Percentiles rank a stretch among this genome's conserved stretches.
Conservation (phyloP, 129 eudicot genomes). For the Pseudognaphalium luteoalbum region DNA sequence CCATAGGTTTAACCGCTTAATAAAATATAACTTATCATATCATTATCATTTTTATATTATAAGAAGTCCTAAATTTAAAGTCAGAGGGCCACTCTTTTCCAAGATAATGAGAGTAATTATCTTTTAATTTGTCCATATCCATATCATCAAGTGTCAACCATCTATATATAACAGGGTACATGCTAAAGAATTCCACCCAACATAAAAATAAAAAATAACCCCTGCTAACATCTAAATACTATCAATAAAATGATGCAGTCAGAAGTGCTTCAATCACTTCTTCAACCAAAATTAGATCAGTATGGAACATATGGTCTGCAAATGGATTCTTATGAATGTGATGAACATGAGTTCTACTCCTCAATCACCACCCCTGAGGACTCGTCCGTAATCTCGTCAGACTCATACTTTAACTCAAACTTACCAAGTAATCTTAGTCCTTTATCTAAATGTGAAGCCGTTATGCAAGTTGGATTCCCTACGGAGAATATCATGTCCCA, state of each 20-base stretch:
- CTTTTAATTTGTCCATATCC: neutral
- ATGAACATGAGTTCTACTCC: neutral
- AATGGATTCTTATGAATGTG: neutral
- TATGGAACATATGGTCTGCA: neutral
- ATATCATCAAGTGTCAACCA: neutral
- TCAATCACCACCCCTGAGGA: neutral
- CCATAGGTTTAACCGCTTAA: neutral
- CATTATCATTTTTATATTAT: too few species aligned
- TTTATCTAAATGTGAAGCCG: neutral
- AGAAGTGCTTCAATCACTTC: neutral
- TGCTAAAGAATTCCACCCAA: neutral
- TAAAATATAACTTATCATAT: too few species aligned
- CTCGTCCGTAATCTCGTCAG: neutral
- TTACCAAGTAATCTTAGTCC: neutral
- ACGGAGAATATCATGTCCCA: neutral
- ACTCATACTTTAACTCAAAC: neutral
- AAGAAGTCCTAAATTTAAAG: too few species aligned
- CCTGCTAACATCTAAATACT: neutral
- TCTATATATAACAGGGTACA: neutral
- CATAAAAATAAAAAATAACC: neutral
- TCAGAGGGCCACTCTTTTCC: neutral
- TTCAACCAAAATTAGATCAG: neutral
- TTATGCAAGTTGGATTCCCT: too few species aligned
- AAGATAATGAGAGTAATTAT: neutral
- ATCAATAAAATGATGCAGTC: neutral